Percentiles rank a stretch among this genome's conserved stretches.
Evolutionary conservation across 2,329 filamentous ascomycete genomes (phyloP).

Genomic region (Cytospora paraplurivora): DNA sequence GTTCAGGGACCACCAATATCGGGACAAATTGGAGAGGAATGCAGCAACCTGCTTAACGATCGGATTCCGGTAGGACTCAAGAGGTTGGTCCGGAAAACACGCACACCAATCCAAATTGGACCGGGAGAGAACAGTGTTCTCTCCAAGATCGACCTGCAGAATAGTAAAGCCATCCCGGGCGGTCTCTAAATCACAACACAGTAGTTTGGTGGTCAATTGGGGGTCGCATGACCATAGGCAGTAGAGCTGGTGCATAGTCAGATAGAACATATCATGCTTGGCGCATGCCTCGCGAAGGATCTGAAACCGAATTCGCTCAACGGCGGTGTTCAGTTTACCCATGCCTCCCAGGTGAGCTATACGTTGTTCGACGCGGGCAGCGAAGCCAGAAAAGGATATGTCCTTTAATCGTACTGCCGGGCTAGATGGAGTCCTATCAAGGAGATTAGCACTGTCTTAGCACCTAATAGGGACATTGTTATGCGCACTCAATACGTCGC

Average conservation of each 20-base stretch:
- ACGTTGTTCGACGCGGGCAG: constrained; percentile 7
- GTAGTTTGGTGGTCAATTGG: not conserved
- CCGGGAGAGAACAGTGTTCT: constrained; percentile 39
- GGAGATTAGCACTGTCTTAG: constrained; percentile 26
- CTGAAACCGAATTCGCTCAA: constrained; percentile 52
- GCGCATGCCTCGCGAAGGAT: constrained; percentile 60
- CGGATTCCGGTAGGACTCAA: constrained; percentile 29
- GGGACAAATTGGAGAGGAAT: constrained; percentile 48
- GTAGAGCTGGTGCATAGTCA: constrained; percentile 67
- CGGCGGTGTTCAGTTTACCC: constrained; percentile 32
- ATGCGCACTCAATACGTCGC: constrained; percentile 22
- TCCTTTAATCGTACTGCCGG: not conserved
- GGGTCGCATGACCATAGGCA: constrained; percentile 54
- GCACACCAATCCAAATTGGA: constrained; percentile 40
- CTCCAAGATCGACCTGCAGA: constrained; percentile 42
- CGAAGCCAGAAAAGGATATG: not conserved
- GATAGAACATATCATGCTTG: constrained; percentile 61
- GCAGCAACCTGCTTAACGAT: constrained; percentile 41
- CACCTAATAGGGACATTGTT: constrained; percentile 3
- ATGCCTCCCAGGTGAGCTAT: constrained; percentile 7
- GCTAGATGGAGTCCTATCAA: not conserved
- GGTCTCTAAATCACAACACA: constrained; percentile 16
- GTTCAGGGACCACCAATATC: constrained; percentile 43
- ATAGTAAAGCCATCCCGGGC: constrained; percentile 41
- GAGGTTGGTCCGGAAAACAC: constrained; percentile 38